Percentiles rank a stretch among this genome's conserved stretches.
These are phyloP conservation scores for Corylus avellana DNA, from an alignment of 306 rosid species.

Conservation along the genomic window DNA sequence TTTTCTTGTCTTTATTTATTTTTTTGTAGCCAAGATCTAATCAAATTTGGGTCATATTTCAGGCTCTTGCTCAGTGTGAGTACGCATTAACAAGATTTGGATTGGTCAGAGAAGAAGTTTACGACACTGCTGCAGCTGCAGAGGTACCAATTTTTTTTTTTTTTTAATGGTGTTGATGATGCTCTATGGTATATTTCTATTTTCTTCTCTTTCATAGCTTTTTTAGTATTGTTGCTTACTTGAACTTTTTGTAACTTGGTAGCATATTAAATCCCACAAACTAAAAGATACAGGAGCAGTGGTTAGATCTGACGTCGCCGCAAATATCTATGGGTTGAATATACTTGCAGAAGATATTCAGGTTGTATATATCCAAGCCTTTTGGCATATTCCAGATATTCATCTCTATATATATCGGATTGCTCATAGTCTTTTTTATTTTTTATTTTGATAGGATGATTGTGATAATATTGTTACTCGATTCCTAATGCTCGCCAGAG, in stretches of 20 bases:
- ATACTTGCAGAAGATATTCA: constrained; percentile 88
- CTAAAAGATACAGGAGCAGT: constrained; percentile 89
- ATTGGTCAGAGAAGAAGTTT: constrained; percentile 87
- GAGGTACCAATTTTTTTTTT: constrained; percentile 44
- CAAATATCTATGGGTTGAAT: constrained; percentile 71
- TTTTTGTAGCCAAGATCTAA: constrained; percentile 15
- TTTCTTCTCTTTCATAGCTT: not conserved
- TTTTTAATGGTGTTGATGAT: not conserved
- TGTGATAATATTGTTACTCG: constrained; percentile 76
- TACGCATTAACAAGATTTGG: constrained; percentile 68
- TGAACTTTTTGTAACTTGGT: constrained; percentile 21
- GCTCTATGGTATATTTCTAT: not conserved
- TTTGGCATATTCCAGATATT: not conserved
- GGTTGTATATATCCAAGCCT: constrained; percentile 43
- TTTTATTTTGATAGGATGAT: constrained; percentile 65
- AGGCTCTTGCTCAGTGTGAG: constrained; percentile 99
- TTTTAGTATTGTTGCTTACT: constrained; percentile 14
- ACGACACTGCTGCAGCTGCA: constrained; percentile 97
- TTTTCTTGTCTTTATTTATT: not conserved
- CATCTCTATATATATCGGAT: constrained; percentile 19
- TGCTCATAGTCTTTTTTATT: not conserved
- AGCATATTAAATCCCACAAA: constrained; percentile 72
- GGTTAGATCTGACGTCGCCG: constrained; percentile 77
- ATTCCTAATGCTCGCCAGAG: constrained; percentile 86
- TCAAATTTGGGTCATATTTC: constrained; percentile 28